Conservation (phyloP, 306 rosid species). For the Prunus padus region DNA sequence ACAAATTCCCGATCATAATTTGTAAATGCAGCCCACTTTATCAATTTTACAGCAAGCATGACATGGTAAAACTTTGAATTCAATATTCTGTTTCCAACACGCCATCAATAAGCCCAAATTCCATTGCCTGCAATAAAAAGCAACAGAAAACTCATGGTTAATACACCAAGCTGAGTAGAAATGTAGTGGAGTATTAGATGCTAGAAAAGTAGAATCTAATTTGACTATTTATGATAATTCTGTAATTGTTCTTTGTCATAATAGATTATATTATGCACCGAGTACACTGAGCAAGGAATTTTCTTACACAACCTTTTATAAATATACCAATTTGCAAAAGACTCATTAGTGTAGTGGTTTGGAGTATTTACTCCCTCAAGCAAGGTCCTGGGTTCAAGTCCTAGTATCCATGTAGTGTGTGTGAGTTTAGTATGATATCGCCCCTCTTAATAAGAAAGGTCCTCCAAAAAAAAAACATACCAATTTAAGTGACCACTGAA, state of each 20-base stretch:
- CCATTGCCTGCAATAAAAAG: constrained; percentile 71
- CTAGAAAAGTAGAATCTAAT: neutral
- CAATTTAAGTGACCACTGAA: neutral
- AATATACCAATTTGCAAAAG: too few species aligned
- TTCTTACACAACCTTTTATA: neutral
- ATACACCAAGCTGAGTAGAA: neutral
- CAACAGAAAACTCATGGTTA: neutral
- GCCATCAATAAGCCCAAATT: constrained; percentile 87
- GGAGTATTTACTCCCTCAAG: too few species aligned
- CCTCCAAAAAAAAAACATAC: too few species aligned
- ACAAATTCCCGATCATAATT: too few species aligned
- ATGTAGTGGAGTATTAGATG: neutral
- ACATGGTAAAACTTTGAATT: constrained; percentile 8
- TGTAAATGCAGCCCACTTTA: neutral
- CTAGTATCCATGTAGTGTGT: too few species aligned
- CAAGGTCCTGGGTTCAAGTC: too few species aligned
- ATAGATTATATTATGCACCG: neutral
- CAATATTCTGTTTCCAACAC: constrained; percentile 89
- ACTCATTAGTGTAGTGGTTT: too few species aligned
- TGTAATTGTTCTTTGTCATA: neutral
- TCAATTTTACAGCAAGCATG: neutral
- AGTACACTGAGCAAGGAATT: neutral
- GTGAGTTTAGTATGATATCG: too few species aligned
- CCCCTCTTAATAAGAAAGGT: too few species aligned
- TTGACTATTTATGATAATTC: neutral